phyloP scores from a whole-genome alignment of 331 rosid species.

The Arachis monticola region DNA sequence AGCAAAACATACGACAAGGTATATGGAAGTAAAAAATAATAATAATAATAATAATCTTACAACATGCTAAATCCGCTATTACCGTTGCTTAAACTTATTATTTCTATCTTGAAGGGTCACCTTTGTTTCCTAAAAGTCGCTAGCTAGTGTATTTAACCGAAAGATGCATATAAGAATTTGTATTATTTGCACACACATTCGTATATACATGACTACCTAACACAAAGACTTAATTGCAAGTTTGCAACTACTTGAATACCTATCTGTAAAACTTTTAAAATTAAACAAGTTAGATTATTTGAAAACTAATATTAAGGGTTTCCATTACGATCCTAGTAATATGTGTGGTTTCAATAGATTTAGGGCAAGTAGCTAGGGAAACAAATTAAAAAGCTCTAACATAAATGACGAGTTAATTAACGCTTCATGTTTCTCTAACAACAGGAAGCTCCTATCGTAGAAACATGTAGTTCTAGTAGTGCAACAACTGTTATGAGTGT shows the following conservation, averaged over 20 bases:
- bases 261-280: conserved; percentile 3
- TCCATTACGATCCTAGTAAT: background rate
- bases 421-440: conserved; percentile 32
- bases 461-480: conserved; percentile 27
- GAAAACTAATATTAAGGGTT: background rate
- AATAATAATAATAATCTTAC: background rate
- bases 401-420: conserved; percentile 15
- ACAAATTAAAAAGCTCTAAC: conserved; percentile 20
- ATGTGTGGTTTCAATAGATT: background rate
- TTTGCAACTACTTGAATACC: background rate
- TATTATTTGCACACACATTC: background rate
- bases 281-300: conserved; percentile 19
- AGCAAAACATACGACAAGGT: background rate
- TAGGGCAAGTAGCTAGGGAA: background rate
- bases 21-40: background rate
- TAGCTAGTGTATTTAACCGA: background rate
- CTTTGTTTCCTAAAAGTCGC: conserved; percentile 11
- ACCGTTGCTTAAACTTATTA: conserved; percentile 1
- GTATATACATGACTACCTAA: background rate
- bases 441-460: conserved; percentile 9
- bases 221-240: conserved; percentile 4
- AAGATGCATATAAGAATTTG: background rate
- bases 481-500: background rate
- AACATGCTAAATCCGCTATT: background rate
- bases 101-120: background rate